Conservation (phyloP, 228 moss, liverwort and hornwort species). For the Sphagnum magellanicum region DNA sequence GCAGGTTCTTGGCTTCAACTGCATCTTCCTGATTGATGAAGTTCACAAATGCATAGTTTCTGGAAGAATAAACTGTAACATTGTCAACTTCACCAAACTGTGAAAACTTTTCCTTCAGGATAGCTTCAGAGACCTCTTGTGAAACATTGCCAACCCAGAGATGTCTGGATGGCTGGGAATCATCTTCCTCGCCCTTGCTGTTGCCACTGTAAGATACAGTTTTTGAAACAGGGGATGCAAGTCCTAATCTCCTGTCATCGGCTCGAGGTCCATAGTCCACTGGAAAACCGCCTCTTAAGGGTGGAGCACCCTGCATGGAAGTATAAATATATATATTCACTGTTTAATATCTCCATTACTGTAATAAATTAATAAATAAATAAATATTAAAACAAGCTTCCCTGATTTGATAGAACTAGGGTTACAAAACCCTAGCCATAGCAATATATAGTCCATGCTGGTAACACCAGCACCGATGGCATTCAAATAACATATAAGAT, state of each 20-base stretch:
- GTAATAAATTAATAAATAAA: background rate
- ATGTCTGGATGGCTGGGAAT: slow-evolving; percentile 81
- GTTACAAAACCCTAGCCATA: no score
- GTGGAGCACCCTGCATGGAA: slow-evolving; percentile 49
- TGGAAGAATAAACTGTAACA: slow-evolving; percentile 56
- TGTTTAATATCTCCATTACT: background rate
- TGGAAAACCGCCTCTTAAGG: slow-evolving; percentile 68
- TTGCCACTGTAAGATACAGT: slow-evolving; percentile 24
- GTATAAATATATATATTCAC: background rate
- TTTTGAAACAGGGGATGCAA: slow-evolving; percentile 37
- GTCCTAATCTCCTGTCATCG: slow-evolving; percentile 56
- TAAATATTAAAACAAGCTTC: no score
- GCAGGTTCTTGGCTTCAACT: slow-evolving; percentile 38
- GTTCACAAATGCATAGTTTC: slow-evolving; percentile 59
- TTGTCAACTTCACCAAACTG: slow-evolving; percentile 43
- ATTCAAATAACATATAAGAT: no score
- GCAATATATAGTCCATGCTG: no score
- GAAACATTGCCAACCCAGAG: slow-evolving; percentile 99
- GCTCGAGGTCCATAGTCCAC: slow-evolving; percentile 88
- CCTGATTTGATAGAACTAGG: no score
- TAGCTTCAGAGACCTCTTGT: slow-evolving; percentile 73
- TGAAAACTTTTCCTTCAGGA: slow-evolving; percentile 46
- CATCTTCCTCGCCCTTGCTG: slow-evolving; percentile 64
- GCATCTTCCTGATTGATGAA: slow-evolving; percentile 37
- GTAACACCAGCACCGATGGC: no score